phyloP scores from a whole-genome alignment of 202 grass and related monocot species.

The Carex arenaria region DNA sequence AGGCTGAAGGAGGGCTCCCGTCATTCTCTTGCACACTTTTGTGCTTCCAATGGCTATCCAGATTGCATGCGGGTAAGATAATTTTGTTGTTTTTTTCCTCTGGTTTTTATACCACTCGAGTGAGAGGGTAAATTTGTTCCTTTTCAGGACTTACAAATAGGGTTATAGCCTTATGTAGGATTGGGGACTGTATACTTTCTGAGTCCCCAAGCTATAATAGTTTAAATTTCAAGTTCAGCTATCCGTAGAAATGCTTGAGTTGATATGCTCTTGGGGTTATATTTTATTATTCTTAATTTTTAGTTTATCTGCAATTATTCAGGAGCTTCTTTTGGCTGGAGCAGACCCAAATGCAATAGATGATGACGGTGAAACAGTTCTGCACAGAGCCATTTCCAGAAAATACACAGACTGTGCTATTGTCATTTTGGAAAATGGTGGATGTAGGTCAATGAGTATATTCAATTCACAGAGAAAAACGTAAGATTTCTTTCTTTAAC shows the following conservation, averaged over 20 bases:
- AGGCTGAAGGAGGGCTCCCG: conserved; percentile 72
- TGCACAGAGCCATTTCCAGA: conserved; percentile 78
- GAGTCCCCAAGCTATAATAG: background rate
- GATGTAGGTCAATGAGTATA: conserved; percentile 89
- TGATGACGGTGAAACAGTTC: conserved; percentile 82
- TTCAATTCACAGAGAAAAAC: conserved; percentile 70
- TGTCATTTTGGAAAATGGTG: conserved; percentile 95
- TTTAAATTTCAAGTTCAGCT: background rate
- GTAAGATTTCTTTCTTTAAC: conserved; percentile 45
- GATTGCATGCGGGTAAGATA: conserved; percentile 83
- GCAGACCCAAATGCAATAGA: conserved; percentile 93
- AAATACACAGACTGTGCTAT: conserved; percentile 95
- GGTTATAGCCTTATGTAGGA: background rate
- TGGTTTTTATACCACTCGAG: background rate
- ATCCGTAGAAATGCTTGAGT: background rate
- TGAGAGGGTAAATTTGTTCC: background rate
- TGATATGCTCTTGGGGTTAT: conserved; percentile 2
- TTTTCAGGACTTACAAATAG: background rate
- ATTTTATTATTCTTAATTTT: background rate
- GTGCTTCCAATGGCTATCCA: conserved; percentile 95
- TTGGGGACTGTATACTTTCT: background rate
- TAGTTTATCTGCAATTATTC: conserved; percentile 19
- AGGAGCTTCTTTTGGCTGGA: conserved; percentile 90
- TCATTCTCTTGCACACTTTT: conserved; percentile 83
- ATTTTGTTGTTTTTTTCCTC: background rate